phyloP scores from a whole-genome alignment of 768 basidiomycete genomes.

The Amylocystis lapponica region DNA sequence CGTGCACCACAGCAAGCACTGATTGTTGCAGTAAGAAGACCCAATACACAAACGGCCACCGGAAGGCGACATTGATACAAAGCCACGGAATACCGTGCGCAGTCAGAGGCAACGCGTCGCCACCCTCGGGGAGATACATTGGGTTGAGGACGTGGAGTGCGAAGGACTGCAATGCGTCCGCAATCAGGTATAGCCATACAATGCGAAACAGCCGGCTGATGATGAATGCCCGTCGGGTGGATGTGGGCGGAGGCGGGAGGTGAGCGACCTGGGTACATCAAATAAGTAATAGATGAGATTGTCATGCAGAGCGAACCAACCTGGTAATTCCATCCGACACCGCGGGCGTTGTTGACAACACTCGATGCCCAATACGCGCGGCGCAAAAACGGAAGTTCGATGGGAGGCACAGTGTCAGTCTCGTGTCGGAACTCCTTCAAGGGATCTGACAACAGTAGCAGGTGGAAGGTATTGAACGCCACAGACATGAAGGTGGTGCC shows the following conservation, averaged over 20 bases:
- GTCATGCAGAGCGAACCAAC: not conserved
- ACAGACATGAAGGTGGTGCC: not conserved
- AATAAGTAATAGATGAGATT: not conserved
- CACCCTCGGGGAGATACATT: constrained; percentile 1
- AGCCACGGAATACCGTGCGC: constrained; percentile 2
- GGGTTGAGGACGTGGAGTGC: constrained; percentile 6
- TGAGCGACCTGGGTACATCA: constrained; percentile 1
- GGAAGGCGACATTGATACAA: not conserved
- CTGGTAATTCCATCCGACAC: constrained; percentile 5
- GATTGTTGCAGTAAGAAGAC: constrained; percentile 2
- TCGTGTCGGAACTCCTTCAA: constrained; percentile 2
- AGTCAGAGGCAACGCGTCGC: not conserved
- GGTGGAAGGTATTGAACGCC: not conserved
- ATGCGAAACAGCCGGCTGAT: not conserved
- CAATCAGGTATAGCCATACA: constrained; percentile 1
- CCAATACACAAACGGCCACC: not conserved
- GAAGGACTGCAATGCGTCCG: constrained; percentile 8
- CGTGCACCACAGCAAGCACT: constrained; percentile 1
- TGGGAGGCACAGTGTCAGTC: not conserved
- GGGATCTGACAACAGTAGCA: constrained; percentile 1
- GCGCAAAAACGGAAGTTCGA: not conserved
- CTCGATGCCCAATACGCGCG: constrained; percentile 2
- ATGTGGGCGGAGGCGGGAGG: constrained; percentile 2
- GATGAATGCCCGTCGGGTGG: not conserved
- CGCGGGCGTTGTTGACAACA: constrained; percentile 1